Conservation (phyloP, 352 stramenopile genomes). For the Blastocystis sp. region DNA sequence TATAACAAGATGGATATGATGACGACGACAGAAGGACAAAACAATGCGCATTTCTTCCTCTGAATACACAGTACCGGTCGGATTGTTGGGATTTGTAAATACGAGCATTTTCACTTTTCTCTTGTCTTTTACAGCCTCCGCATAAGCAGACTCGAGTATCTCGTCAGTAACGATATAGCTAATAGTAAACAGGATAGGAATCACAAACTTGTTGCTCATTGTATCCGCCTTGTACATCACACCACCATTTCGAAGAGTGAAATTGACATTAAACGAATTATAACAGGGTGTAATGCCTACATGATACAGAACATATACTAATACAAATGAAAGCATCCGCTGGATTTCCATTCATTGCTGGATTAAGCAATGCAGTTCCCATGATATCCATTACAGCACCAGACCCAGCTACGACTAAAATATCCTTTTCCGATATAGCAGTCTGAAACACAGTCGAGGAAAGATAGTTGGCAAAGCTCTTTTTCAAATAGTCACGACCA, state of each 20-base stretch:
- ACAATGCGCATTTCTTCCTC: conserved; percentile 43
- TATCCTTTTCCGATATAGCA: neutral
- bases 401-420: conserved; percentile 1
- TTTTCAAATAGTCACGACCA: conserved; percentile 43
- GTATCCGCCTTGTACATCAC: conserved; percentile 14
- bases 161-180: conserved; percentile 42
- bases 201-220: neutral
- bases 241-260: conserved; percentile 6
- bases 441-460: neutral
- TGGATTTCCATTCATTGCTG: neutral
- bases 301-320: neutral
- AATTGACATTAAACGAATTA: conserved; percentile 58
- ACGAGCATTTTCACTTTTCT: conserved; percentile 51
- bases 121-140: neutral
- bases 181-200: neutral
- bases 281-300: conserved; percentile 58
- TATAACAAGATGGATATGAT: conserved; percentile 27
- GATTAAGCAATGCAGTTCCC: conserved; percentile 43
- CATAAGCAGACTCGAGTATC: conserved; percentile 23
- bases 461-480: conserved; percentile 14
- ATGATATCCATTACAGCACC: conserved; percentile 56
- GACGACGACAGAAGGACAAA: conserved; percentile 35
- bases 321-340: conserved; percentile 55
- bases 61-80: conserved; percentile 41
- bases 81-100: conserved; percentile 60